Evolutionary conservation across 352 stramenopile genomes (phyloP).

Genomic region (Aphanomyces stellatus): DNA sequence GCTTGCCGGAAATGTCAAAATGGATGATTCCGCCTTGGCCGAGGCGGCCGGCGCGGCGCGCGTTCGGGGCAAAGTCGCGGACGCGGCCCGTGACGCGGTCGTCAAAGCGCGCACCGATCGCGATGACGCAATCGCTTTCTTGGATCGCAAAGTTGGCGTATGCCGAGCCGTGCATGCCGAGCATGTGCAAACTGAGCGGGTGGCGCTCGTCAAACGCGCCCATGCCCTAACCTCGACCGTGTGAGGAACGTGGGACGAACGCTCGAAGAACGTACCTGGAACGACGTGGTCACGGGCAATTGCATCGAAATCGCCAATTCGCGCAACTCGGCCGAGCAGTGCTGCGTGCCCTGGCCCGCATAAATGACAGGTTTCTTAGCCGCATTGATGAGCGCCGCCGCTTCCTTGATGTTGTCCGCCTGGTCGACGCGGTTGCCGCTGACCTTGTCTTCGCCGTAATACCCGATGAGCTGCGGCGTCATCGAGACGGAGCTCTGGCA

Average conservation of each 20-base stretch:
- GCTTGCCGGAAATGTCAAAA: conserved; percentile 89
- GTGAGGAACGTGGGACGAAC: background rate
- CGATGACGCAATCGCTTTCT: conserved; percentile 91
- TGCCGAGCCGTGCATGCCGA: conserved; percentile 95
- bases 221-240: conserved; percentile 46
- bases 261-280: conserved; percentile 37
- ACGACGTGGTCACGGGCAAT: conserved; percentile 92
- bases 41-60: conserved; percentile 82
- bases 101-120: conserved; percentile 92
- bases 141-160: conserved; percentile 96
- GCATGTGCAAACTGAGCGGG: conserved; percentile 92
- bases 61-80: conserved; percentile 89
- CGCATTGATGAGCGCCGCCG: conserved; percentile 86
- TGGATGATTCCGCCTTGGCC: conserved; percentile 93
- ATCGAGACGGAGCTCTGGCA: conserved; percentile 63
- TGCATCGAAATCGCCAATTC: conserved; percentile 87
- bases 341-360: conserved; percentile 85
- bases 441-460: conserved; percentile 81
- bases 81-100: conserved; percentile 93
- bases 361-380: conserved; percentile 95
- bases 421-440: conserved; percentile 73
- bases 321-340: conserved; percentile 84
- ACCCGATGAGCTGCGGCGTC: conserved; percentile 70
- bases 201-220: conserved; percentile 92
- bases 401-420: conserved; percentile 56